Base-by-base conservation (phyloP, 2,329 filamentous ascomycete species). In the Exophiala xenobiotica region DNA sequence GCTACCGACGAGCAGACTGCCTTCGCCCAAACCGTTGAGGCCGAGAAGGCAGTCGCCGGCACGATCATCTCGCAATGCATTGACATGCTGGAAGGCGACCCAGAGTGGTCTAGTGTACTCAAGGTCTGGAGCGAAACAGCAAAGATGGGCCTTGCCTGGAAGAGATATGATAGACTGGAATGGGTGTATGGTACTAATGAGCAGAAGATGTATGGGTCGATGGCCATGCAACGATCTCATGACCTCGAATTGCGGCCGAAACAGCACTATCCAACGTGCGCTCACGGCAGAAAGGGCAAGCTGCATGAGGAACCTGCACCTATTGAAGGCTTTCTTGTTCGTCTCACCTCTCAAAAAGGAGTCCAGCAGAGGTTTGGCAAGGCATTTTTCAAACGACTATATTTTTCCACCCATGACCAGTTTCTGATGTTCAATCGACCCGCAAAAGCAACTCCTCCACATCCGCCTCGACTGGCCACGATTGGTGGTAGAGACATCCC, bases 141-240 rank as follows among this genome's bases (percentile, higher is more conserved):
- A 52, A 78, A 78, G 20, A 80, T 86, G 64, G 83, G 83, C 2
- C 73, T 87, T 41, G 83, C 81, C 3, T 87, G 83, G 83, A 84
- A 83, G 65, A 74, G 83, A 39, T 87, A 86, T 62, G 83, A 87
- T 61, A 75, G 83, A 19, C 69, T 87, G 12, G 83, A 87, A 67
- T 87, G 83, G 83, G 73, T 87, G 3, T 77, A 84, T 64, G 83
- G 83, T 12, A 72, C 73, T 8, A 83, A 85, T 46, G 83, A 87
- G 63, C 76, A 81, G 58, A 81, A 79, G 54, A 87, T 87, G 83
- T 85, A 85, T 57, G 83, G 83, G 27, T 79, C 82, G 0, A 81
- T 86, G 57, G 83, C 81, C 24, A 85, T 87, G 82, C 73, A 80
- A 57, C 78, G 76, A 43, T 81, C 82, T 2, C 83, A 87, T 62